Conservation (phyloP, 2,329 filamentous ascomycete species). For the Talaromyces verruculosus region DNA sequence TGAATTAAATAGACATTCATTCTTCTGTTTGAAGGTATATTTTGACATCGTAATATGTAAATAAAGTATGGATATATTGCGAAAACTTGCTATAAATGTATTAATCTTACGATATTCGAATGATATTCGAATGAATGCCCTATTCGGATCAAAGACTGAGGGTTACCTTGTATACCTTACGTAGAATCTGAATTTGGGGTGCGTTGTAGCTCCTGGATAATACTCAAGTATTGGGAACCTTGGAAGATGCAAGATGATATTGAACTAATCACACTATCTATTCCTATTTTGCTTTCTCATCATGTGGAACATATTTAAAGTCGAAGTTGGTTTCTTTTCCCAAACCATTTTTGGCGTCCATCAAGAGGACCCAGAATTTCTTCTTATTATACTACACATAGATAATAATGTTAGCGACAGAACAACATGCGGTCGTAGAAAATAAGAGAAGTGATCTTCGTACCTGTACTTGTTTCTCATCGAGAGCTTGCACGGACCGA, state of each 20-base stretch:
- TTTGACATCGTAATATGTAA: background rate
- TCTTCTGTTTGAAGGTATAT: background rate
- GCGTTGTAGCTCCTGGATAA: background rate
- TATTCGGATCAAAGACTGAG: background rate
- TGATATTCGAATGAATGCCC: background rate
- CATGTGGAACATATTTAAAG: slow-evolving; percentile 58
- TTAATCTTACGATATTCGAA: background rate
- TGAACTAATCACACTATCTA: background rate
- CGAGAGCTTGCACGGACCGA: background rate
- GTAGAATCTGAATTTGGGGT: background rate
- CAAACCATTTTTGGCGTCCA: slow-evolving; percentile 59
- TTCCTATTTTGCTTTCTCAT: background rate
- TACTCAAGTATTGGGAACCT: background rate
- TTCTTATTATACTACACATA: background rate
- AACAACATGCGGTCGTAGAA: background rate
- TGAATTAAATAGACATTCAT: background rate
- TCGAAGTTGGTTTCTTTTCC: slow-evolving; percentile 64
- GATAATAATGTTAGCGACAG: background rate
- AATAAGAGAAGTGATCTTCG: background rate
- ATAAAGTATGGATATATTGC: background rate
- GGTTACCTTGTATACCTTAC: background rate
- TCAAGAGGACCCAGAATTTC: background rate
- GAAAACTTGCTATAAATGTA: background rate
- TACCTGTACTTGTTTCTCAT: background rate
- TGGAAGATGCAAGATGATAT: background rate